Evolutionary conservation across 306 rosid genomes (phyloP).

Genomic region (Quercus robur): DNA sequence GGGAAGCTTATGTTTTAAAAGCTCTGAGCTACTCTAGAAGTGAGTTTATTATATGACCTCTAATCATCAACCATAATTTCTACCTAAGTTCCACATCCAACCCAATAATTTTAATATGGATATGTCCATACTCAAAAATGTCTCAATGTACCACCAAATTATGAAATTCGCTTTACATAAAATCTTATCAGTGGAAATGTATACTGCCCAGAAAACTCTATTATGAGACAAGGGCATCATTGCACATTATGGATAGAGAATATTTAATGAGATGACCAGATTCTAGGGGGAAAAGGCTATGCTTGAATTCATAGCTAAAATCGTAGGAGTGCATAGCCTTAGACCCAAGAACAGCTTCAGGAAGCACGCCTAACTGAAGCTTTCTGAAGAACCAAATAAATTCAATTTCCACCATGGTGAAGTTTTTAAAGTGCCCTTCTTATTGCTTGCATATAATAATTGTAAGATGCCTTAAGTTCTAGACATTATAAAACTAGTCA

Average conservation of each 20-base stretch:
- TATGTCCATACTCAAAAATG: background rate
- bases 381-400: background rate
- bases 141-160: background rate
- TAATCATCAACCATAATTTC: background rate
- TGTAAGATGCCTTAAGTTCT: background rate
- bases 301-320: background rate
- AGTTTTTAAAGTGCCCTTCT: background rate
- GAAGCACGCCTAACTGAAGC: background rate
- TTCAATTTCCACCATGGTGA: background rate
- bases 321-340: background rate
- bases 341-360: background rate
- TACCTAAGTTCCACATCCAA: background rate
- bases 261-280: background rate
- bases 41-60: background rate
- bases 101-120: background rate
- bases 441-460: background rate
- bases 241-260: background rate
- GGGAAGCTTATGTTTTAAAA: background rate
- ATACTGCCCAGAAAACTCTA: too few species aligned
- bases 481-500: background rate
- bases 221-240: background rate
- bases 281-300: background rate
- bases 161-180: background rate
- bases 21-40: background rate
- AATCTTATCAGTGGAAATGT: background rate